These are phyloP conservation scores for Rhodotorula toruloides DNA, from an alignment of 768 basidiomycete genomes.

Conservation along the genomic window DNA sequence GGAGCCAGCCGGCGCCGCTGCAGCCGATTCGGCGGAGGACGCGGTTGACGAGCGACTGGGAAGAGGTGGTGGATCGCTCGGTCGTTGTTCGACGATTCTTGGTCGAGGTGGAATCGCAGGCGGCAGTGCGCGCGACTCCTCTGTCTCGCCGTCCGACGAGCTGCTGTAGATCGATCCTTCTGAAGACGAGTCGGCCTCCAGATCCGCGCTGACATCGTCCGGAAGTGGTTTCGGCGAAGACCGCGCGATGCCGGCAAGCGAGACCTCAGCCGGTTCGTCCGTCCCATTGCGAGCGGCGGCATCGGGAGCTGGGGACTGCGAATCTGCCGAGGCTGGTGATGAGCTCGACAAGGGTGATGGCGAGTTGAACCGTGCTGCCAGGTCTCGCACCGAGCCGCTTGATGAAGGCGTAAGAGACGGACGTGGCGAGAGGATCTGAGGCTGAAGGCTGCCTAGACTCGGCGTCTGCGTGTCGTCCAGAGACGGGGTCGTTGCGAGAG, in stretches of 20 bases:
- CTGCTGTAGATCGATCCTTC: slow-evolving; percentile 11
- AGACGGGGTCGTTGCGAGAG: not conserved
- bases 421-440: not conserved
- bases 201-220: too few relatives aligned
- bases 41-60: slow-evolving; percentile 9
- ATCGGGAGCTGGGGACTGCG: not conserved
- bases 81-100: too few relatives aligned
- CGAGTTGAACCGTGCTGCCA: slow-evolving; percentile 21
- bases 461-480: not conserved
- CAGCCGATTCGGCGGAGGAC: not conserved
- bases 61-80: not conserved
- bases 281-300: too few relatives aligned
- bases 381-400: slow-evolving; percentile 8
- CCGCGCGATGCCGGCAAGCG: too few relatives aligned
- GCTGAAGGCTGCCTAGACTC: not conserved
- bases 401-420: not conserved
- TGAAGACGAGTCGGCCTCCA: not conserved
- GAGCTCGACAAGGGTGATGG: not conserved
- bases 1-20: not conserved
- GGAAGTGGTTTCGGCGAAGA: too few relatives aligned
- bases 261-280: too few relatives aligned
- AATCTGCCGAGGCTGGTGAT: not conserved
- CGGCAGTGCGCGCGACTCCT: not conserved
- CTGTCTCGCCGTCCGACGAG: not conserved
- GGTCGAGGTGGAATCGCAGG: slow-evolving; percentile 29